Evolutionary conservation across 202 grass and related monocot species (phyloP).

Genomic region (Cymbopogon flexuosus): DNA sequence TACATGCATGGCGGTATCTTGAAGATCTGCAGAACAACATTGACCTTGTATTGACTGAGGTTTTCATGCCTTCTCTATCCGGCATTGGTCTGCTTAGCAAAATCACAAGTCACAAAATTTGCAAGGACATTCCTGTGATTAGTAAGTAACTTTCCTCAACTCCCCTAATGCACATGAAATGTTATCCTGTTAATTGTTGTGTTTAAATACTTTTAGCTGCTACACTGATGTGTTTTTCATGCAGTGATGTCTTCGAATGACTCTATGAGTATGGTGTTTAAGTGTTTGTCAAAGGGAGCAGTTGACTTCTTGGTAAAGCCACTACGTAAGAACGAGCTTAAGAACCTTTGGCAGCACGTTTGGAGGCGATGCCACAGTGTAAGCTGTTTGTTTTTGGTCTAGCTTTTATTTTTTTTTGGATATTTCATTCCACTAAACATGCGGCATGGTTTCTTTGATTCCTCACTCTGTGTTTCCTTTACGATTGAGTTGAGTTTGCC

Average conservation of each 20-base stretch:
- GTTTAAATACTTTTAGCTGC: slow-evolving; percentile 37
- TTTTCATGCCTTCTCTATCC: slow-evolving; percentile 66
- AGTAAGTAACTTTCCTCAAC: slow-evolving; percentile 65
- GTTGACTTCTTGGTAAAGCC: slow-evolving; percentile 99
- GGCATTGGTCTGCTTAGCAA: slow-evolving; percentile 81
- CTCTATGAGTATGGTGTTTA: slow-evolving; percentile 79
- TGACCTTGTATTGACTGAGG: slow-evolving; percentile 96
- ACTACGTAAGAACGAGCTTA: slow-evolving; percentile 92
- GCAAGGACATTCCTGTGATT: slow-evolving; percentile 89
- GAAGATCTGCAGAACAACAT: slow-evolving; percentile 65
- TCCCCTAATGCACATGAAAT: slow-evolving; percentile 1
- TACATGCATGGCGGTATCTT: slow-evolving; percentile 91
- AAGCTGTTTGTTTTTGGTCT: slow-evolving; percentile 42
- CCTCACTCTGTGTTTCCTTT: slow-evolving; percentile 19
- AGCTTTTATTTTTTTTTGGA: slow-evolving; percentile 4
- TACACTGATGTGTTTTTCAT: slow-evolving; percentile 47
- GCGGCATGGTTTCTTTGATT: slow-evolving; percentile 1
- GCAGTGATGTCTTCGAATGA: slow-evolving; percentile 98
- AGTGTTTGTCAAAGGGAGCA: slow-evolving; percentile 89
- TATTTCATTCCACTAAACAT: neutral
- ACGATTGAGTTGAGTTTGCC: slow-evolving; percentile 30
- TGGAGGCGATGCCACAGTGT: slow-evolving; percentile 93
- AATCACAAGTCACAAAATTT: slow-evolving; percentile 72
- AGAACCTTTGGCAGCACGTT: slow-evolving; percentile 94
- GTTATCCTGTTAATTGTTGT: slow-evolving; percentile 24